Conservation (phyloP, 148 eudicot genomes). For the Camellia sinensis region DNA sequence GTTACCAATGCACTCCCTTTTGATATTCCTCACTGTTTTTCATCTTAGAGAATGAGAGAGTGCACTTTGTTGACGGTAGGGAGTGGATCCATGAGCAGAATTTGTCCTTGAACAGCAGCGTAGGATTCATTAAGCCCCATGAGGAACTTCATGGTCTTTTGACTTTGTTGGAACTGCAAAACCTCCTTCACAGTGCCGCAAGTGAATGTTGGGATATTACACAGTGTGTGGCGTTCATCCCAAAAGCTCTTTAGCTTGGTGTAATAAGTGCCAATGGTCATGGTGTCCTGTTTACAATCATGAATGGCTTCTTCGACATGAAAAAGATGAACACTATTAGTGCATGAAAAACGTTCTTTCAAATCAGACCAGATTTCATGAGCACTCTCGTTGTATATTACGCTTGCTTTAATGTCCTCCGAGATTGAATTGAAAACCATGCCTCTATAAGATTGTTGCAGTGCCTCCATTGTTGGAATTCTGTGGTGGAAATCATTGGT, state of each 20-base stretch:
- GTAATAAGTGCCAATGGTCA: constrained; percentile 16
- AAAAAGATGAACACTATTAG: constrained; percentile 13
- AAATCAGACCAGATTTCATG: not conserved
- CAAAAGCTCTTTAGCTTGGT: constrained; percentile 10
- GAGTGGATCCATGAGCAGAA: not conserved
- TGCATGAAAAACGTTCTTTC: constrained; percentile 4
- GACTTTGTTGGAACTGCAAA: constrained; percentile 3
- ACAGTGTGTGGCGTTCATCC: not conserved
- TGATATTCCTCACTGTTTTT: not conserved
- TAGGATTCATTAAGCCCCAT: not conserved
- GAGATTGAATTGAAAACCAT: no score
- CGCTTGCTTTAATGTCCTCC: no score
- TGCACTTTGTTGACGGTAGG: constrained; percentile 2
- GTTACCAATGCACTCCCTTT: not conserved
- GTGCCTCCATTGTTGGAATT: no score
- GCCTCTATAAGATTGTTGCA: no score
- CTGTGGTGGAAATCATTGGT: not conserved
- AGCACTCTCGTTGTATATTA: no score
- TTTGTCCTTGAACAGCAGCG: constrained; percentile 1
- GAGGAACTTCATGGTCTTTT: not conserved
- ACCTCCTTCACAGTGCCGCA: not conserved
- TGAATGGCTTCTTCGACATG: constrained; percentile 12
- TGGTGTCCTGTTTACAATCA: constrained; percentile 9
- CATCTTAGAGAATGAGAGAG: constrained; percentile 5
- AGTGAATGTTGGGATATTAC: not conserved